Evolutionary conservation across 192 early-diverging fungal genomes (phyloP), one percentile per base, ranked within the genome.

Genomic region (Lobosporangium transversale): DNA sequence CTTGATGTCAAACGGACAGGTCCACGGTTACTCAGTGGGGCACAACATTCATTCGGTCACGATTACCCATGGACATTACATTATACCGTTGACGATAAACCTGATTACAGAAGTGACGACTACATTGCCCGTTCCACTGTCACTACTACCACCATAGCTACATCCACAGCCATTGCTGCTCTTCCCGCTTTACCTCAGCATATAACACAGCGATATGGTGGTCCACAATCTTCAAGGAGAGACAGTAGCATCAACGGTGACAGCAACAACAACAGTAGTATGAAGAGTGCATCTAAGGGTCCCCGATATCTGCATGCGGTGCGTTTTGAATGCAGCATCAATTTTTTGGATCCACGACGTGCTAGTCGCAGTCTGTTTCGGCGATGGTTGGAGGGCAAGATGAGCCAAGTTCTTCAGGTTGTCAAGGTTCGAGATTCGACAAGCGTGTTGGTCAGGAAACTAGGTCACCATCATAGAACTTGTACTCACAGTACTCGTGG

Each of bases 261-360:
- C 33, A 53, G 18, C 3, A 24, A 17, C 51, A 32, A 23, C 29
- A 54, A 54, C 62, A 40, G 4, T 18, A 26, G 27, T 24, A 55
- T 18, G 26, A 48, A 17, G 15, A 10, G 21, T 32, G 12, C 14
- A 3, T 14, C 8, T 3, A 57, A 47, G 26, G 55, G 62, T 21
- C 37, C 57, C 27, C 55, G 71, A 17, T 66, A 61, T 45, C 7
- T 75, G 4, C 57, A 52, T 4, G 40, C 44, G 10, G 10, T 54
- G 5, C 33, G 9, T 17, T 75, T 75, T 36, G 71, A 75, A 24
- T 75, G 71, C 58, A 75, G 71, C 18, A 75, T 75, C 57, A 75
- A 75, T 49, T 75, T 75, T 53, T 27, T 75, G 51, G 71, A 75
- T 31, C 63, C 71, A 1, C 52, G 56, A 33, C 36, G 71, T 14